These are phyloP conservation scores for Infundibulicybe gibba DNA, from an alignment of 768 basidiomycete genomes.

Conservation along the genomic window DNA sequence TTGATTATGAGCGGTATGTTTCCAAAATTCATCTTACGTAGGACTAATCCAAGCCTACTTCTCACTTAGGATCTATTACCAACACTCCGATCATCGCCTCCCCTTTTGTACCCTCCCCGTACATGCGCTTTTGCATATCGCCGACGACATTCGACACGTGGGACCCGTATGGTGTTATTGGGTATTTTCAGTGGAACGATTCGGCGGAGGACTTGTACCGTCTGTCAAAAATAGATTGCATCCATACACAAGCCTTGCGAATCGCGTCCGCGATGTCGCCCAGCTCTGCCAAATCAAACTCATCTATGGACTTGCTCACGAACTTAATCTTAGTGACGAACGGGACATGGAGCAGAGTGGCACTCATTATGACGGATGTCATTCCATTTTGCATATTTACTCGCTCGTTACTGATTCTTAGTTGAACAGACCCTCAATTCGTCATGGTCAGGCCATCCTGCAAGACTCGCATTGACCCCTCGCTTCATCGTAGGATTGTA, in stretches of 20 bases:
- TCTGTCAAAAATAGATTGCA: conserved; percentile 21
- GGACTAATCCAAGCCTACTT: background rate
- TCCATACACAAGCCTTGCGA: conserved; percentile 26
- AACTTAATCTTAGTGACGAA: conserved; percentile 13
- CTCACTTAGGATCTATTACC: conserved; percentile 20
- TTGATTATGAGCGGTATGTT: conserved; percentile 25
- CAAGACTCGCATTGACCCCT: background rate
- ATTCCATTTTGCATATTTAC: conserved; percentile 6
- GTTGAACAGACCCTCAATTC: background rate
- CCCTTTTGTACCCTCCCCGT: conserved; percentile 25
- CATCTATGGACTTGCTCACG: conserved; percentile 17
- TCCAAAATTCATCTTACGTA: background rate
- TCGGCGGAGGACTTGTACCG: conserved; percentile 24
- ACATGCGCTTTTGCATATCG: conserved; percentile 30
- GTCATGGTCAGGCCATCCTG: background rate
- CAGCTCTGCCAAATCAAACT: conserved; percentile 28
- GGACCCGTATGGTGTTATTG: conserved; percentile 35
- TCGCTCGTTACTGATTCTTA: background rate
- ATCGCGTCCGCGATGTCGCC: conserved; percentile 19
- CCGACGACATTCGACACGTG: conserved; percentile 20
- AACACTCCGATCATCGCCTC: conserved; percentile 13
- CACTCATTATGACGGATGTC: background rate
- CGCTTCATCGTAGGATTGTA: too few species aligned
- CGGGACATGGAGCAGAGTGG: too few species aligned
- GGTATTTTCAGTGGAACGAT: conserved; percentile 36